phyloP scores from a whole-genome alignment of 352 stramenopile species.

The Globisporangium barbulae region DNA sequence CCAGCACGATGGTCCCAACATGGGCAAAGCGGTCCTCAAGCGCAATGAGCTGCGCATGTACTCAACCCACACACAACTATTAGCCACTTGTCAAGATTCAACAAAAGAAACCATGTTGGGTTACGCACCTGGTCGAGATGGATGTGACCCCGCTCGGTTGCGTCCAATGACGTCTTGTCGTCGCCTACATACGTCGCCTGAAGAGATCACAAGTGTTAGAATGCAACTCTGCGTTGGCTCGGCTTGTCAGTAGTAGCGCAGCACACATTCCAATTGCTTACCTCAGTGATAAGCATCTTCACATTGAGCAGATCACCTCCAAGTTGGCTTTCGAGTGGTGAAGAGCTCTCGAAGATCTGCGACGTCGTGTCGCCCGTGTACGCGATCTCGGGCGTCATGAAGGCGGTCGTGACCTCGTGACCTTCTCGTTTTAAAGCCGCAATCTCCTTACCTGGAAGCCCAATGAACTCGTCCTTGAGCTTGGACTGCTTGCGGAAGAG shows the following conservation, averaged over 20 bases:
- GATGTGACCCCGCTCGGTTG: conserved; percentile 56
- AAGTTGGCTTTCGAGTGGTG: conserved; percentile 5
- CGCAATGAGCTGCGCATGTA: conserved; percentile 27
- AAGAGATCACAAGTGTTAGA: neutral
- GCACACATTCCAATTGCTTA: conserved; percentile 15
- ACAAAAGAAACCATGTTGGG: neutral
- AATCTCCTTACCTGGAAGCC: conserved; percentile 38
- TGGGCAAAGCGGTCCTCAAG: conserved; percentile 40
- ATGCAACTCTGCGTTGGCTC: neutral
- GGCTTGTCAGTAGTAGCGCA: neutral
- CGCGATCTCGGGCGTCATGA: conserved; percentile 53
- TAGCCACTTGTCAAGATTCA: neutral
- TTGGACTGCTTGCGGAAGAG: conserved; percentile 56
- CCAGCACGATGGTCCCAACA: conserved; percentile 58
- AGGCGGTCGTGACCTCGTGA: conserved; percentile 34
- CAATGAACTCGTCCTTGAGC: conserved; percentile 49
- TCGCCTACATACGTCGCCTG: conserved; percentile 69
- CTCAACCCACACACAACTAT: neutral
- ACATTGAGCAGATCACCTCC: conserved; percentile 54
- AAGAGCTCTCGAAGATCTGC: conserved; percentile 39
- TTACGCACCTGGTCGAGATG: conserved; percentile 64
- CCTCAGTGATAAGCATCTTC: conserved; percentile 79
- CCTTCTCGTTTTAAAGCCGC: conserved; percentile 40
- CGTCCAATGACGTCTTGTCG: conserved; percentile 41
- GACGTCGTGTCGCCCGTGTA: conserved; percentile 83